Evolutionary conservation across 2,329 filamentous ascomycete genomes (phyloP), one percentile per base, ranked within the genome.

Genomic region (Trichoderma arundinaceum): DNA sequence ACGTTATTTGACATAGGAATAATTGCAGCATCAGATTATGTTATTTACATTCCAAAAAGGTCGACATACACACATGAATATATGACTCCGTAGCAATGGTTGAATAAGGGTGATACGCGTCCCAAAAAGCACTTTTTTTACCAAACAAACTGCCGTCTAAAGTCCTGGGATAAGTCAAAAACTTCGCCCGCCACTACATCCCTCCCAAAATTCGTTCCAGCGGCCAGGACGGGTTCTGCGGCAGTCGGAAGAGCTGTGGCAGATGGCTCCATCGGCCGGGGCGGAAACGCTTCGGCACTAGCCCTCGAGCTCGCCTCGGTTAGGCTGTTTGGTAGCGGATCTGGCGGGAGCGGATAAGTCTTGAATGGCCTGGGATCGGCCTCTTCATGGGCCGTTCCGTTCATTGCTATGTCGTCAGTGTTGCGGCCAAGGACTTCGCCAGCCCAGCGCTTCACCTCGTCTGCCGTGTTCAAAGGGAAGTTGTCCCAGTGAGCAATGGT

Each of bases 101-200:
- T 19, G 7, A 33, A n/a, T 51, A 17, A 32, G 7, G 7, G n/a
- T 51, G 19, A 33, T 51, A 60, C 46, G 41, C 41, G 35, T 41
- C 6, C n/a, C 1, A 32, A 10, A 43, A 19, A 41, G 4, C 41
- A 28, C 22, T 28, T 28, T 28, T 28, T 28, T 28, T 63, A 63
- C 59, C 59, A 63, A 28, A 63, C 59, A 63, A 63, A 63, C 41
- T 63, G 59, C 32, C 59, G 59, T 54, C 59, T 63, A 46, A 63
- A 63, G 33, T 63, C 59, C 19, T 63, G 59, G 4, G 59, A 63
- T 32, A 63, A 46, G 28, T 63, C 59, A 46, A 63, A 63, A 22
- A 63, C 38, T 6, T 63, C 39, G 17, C 32, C 59, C 12, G 49
- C 15, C 9, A 4, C 35, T 28, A 28, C 13, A 2, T 46, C 48